Evolutionary conservation across 2,329 filamentous ascomycete genomes (phyloP).

Genomic region (Dactylellina drechsleri): DNA sequence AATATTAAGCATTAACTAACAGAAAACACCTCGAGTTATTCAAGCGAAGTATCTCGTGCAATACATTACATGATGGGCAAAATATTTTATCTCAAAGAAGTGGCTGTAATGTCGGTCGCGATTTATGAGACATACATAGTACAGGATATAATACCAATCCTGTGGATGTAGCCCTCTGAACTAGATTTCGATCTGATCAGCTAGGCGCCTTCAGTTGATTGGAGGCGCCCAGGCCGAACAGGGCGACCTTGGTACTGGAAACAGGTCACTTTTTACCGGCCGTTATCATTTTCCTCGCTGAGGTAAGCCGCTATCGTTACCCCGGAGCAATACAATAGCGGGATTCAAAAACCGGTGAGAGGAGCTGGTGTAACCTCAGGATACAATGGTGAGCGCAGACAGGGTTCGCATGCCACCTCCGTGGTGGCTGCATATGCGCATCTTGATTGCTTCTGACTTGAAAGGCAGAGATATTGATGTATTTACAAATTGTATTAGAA

Average conservation of each 20-base stretch:
- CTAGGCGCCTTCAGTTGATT: conserved; percentile 14
- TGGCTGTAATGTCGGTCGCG: conserved; percentile 33
- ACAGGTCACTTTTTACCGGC: conserved; percentile 21
- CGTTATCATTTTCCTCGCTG: conserved; percentile 18
- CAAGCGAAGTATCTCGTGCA: conserved; percentile 22
- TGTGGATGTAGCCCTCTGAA: not conserved
- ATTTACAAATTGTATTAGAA: not conserved
- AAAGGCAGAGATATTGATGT: not conserved
- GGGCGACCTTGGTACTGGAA: conserved; percentile 35
- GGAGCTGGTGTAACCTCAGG: conserved; percentile 38
- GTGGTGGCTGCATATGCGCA: conserved; percentile 7
- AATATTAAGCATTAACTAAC: too few relatives aligned
- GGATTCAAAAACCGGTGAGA: too few relatives aligned
- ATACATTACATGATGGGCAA: not conserved
- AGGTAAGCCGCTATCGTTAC: conserved; percentile 26
- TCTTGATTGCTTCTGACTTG: not conserved
- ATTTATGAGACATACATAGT: conserved; percentile 54
- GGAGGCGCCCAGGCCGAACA: conserved; percentile 2
- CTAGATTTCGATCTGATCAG: conserved; percentile 22
- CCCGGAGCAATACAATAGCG: conserved; percentile 3
- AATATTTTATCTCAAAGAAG: too few relatives aligned
- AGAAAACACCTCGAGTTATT: conserved; percentile 4
- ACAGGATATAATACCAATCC: conserved; percentile 26
- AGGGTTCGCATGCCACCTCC: not conserved
- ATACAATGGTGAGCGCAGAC: conserved; percentile 30